A percentile compares a stretch with the other conserved stretches of the same genome.
These are phyloP conservation scores for Fusarium stilboides DNA, from an alignment of 2,329 filamentous ascomycete species.

Conservation along the genomic window DNA sequence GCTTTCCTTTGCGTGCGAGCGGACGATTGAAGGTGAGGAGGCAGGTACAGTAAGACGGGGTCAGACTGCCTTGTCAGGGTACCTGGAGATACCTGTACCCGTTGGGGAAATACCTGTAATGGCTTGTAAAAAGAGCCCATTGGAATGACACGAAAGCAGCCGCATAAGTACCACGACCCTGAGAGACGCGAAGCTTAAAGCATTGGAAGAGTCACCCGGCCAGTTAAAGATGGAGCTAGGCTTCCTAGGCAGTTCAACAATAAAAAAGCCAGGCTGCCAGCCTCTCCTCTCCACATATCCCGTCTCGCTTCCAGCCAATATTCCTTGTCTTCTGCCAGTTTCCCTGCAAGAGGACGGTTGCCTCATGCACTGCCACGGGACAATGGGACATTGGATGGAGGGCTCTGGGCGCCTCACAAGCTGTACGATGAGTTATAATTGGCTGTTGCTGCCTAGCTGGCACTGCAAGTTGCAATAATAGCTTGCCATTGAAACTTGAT, in stretches of 20 bases:
- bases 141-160: conserved; percentile 12
- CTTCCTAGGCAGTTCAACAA: conserved; percentile 19
- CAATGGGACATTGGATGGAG: conserved; percentile 48
- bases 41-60: conserved; percentile 34
- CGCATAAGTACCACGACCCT: conserved; percentile 23
- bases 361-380: conserved; percentile 54
- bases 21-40: conserved; percentile 9
- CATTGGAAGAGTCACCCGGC: conserved; percentile 27
- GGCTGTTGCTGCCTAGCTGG: conserved; percentile 36
- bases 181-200: conserved; percentile 8
- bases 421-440: conserved; percentile 10
- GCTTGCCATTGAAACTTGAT: conserved; percentile 21
- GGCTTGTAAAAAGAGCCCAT: not conserved
- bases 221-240: conserved; percentile 16
- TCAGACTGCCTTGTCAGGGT: conserved; percentile 16
- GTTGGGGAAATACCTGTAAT: conserved; percentile 17
- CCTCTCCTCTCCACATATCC: conserved; percentile 18
- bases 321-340: conserved; percentile 23
- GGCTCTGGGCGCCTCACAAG: conserved; percentile 3
- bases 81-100: conserved; percentile 25
- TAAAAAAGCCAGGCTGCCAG: conserved; percentile 8
- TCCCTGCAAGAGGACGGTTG: conserved; percentile 42
- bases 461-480: conserved; percentile 27
- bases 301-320: conserved; percentile 5
- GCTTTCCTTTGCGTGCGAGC: conserved; percentile 15